Evolutionary conservation across 106 monocot genomes (phyloP), one percentile per base, ranked within the genome.

Genomic region (Triglochin maritima): DNA sequence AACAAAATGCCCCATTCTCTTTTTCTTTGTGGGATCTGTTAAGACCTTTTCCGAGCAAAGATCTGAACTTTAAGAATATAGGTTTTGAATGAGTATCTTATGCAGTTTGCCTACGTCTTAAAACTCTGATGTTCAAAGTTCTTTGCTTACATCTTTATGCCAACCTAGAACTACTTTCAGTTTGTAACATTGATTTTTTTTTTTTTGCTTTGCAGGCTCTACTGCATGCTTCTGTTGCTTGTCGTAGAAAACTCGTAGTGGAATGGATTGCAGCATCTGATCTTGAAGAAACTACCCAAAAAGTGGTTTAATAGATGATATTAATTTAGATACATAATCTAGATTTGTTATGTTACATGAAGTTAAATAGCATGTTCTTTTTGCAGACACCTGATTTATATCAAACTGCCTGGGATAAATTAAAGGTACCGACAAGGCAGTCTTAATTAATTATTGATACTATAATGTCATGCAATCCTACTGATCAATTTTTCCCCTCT

Each of bases 261-360:
- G 87, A 96, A 4, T 96, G 96, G 96, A 82, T 96, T 74, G 60
- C 88, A 60, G 73, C 96, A 50, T 44, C 83, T 64, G 96, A 96
- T 72, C 88, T 96, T 15, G 96, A 96, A 82, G 86, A 81, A 6
- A 29, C 50, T 17, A 62, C 87, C 11, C 79, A 76, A 5, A 73
- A 48, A 51, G 86, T 80, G 81, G 86, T 90, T 11, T 57, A 8
- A 6, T 50, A 6, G 48, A 50, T 50, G 10, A 66, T 66, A 66
- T 44, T 44, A 4, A 4, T 44, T 56, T 76, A 11, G 45, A 51
- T 56, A 59, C 0, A 17, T 29, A 2, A 51, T n/a, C 7, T 66
- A 29, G 29, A 29, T 50, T 1, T 51, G 14, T 4, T 8, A 43
- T 12, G 4, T 63, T 6, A 6, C 4, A 7, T 5, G 8, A 80